Conservation (phyloP, 202 grass and related monocot genomes). For the Dendrocalamus latiflorus region DNA sequence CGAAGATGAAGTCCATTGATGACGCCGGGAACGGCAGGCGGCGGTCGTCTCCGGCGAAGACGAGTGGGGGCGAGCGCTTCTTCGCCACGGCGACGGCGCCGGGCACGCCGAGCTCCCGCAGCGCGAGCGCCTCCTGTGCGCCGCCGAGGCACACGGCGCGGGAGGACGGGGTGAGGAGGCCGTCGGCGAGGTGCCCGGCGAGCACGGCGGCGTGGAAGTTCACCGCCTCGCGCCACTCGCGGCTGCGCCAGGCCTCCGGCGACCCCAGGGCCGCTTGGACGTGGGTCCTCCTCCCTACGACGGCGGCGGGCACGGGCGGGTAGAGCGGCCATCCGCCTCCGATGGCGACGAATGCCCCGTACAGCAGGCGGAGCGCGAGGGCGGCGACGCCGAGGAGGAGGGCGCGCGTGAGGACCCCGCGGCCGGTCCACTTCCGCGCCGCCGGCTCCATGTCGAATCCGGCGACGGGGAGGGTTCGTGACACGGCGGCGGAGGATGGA, state of each 20-base stretch:
- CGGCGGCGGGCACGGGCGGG: neutral
- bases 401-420: conserved; percentile 34
- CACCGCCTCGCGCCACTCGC: conserved; percentile 49
- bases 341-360: conserved; percentile 39
- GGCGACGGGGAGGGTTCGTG: too few species aligned
- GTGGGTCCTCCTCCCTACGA: neutral
- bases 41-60: conserved; percentile 34
- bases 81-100: conserved; percentile 54
- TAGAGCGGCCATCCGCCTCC: neutral
- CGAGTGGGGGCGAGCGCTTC: conserved; percentile 57
- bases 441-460: conserved; percentile 36
- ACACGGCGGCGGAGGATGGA: neutral
- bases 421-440: conserved; percentile 32
- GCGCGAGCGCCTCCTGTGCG: conserved; percentile 48
- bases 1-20: conserved; percentile 62
- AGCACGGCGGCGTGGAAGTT: conserved; percentile 56
- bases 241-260: conserved; percentile 62
- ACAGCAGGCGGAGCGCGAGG: conserved; percentile 59
- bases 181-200: conserved; percentile 45
- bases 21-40: conserved; percentile 40
- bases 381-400: conserved; percentile 52
- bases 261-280: neutral
- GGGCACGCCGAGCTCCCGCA: conserved; percentile 77
- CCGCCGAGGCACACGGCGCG: conserved; percentile 59
- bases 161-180: conserved; percentile 40